Evolutionary conservation across 2,329 filamentous ascomycete species (phyloP).

Genomic region (Colletotrichum liriopes): DNA sequence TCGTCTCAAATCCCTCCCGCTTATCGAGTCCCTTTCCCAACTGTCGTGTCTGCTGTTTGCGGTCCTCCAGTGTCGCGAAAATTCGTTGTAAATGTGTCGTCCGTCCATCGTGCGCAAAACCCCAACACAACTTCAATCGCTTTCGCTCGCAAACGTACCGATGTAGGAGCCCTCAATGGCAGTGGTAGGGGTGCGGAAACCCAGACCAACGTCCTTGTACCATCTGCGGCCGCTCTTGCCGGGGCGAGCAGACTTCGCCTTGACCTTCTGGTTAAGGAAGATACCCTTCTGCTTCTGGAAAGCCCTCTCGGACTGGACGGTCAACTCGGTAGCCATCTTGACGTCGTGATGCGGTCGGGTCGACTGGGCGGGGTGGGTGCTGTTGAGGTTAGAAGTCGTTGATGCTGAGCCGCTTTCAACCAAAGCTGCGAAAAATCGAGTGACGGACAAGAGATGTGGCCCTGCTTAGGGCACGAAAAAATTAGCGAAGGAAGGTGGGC

Average conservation of each 20-base stretch:
- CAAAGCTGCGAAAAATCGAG: conserved; percentile 2
- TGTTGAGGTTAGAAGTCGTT: conserved; percentile 42
- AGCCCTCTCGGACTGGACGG: conserved; percentile 99
- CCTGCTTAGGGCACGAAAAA: conserved; percentile 26
- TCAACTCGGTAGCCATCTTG: conserved; percentile 97
- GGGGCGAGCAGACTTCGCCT: conserved; percentile 85
- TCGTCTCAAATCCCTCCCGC: neutral
- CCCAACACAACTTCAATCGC: conserved; percentile 9
- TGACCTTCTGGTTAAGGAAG: conserved; percentile 98
- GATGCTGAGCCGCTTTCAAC: conserved; percentile 41
- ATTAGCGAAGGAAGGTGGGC: conserved; percentile 28
- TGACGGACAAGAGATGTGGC: conserved; percentile 5
- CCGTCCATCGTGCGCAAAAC: conserved; percentile 11
- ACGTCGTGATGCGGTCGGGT: conserved; percentile 45
- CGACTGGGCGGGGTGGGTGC: conserved; percentile 43
- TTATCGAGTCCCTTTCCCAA: neutral
- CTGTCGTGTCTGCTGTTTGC: conserved; percentile 1
- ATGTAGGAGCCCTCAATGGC: conserved; percentile 99
- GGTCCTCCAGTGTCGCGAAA: conserved; percentile 17
- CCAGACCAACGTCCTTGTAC: conserved; percentile 99
- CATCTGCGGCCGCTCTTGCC: conserved; percentile 93
- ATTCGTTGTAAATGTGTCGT: conserved; percentile 8
- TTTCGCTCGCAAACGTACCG: conserved; percentile 76
- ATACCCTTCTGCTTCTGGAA: conserved; percentile 99
- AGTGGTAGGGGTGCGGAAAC: conserved; percentile 98